Percentiles rank a stretch among this genome's conserved stretches.
Evolutionary conservation across 805 yeast genomes (phyloP).

Genomic region (Wickerhamiella occidentalis): DNA sequence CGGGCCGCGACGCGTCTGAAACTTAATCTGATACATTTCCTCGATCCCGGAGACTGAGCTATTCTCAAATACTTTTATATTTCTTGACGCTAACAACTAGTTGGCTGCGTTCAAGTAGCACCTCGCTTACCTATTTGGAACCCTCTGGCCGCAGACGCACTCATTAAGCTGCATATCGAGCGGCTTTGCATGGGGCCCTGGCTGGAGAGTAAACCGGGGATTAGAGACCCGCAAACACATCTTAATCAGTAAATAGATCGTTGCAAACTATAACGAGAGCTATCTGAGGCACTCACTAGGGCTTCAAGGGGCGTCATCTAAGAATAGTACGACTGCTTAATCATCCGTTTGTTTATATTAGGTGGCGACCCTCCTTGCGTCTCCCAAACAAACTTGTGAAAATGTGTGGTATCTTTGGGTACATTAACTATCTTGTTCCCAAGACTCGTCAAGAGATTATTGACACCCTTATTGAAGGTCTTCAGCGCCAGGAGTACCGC

Average conservation of each 20-base stretch:
- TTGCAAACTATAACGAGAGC: too few relatives aligned
- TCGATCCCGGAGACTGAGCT: too few relatives aligned
- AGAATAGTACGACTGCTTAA: not conserved
- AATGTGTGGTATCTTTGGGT: slow-evolving; percentile 90
- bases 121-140: not conserved
- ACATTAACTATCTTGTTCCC: slow-evolving; percentile 88
- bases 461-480: slow-evolving; percentile 66
- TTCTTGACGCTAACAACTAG: not conserved
- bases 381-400: not conserved
- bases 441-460: slow-evolving; percentile 86
- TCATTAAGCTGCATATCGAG: not conserved
- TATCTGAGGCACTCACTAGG: not conserved
- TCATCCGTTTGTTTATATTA: slow-evolving; percentile 10
- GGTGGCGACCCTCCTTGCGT: slow-evolving; percentile 1
- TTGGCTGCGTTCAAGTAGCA: not conserved
- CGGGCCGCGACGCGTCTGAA: not conserved
- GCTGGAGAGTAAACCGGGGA: not conserved
- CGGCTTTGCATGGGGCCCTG: not conserved
- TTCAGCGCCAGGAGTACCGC: slow-evolving; percentile 81
- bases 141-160: slow-evolving; percentile 2
- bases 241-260: too few relatives aligned
- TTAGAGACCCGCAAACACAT: too few relatives aligned
- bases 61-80: not conserved
- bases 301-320: not conserved
- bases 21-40: not conserved